phyloP scores from a whole-genome alignment of 345 rosid genomes.

The Excoecaria cochinchinensis region DNA sequence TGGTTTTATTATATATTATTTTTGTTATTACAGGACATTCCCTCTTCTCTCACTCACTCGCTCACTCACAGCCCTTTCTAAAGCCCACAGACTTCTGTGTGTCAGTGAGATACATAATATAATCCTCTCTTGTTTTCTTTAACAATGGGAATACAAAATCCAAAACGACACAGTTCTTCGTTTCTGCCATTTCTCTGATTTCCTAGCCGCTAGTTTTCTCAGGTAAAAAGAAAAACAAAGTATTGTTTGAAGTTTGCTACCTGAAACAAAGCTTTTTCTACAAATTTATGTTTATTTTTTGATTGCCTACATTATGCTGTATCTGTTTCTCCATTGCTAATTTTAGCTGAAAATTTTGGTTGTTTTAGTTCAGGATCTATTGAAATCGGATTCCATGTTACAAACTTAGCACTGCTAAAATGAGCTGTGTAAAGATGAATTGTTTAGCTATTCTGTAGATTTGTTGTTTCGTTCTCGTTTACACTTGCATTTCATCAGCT shows the following conservation, averaged over 20 bases:
- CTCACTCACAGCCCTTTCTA: constrained; percentile 10
- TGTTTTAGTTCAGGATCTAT: constrained; percentile 39
- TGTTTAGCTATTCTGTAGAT: background rate
- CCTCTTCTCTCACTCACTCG: background rate
- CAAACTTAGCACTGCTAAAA: constrained; percentile 3
- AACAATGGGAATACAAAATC: background rate
- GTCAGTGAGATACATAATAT: background rate
- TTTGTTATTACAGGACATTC: constrained; percentile 11
- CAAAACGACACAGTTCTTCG: background rate
- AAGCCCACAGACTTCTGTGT: background rate
- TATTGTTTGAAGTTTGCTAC: background rate
- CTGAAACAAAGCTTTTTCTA: background rate
- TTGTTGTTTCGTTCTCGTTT: background rate
- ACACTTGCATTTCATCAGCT: background rate
- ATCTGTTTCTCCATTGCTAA: constrained; percentile 16
- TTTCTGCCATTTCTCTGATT: constrained; percentile 15
- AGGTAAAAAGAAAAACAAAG: background rate
- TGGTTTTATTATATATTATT: background rate
- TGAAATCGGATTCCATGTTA: background rate
- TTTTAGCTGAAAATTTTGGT: too few species aligned
- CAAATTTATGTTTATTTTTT: constrained; percentile 6
- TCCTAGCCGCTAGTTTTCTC: background rate
- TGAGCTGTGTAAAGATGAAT: background rate
- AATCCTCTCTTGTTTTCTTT: background rate
- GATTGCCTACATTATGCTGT: constrained; percentile 37